Evolutionary conservation across 2,329 filamentous ascomycete genomes (phyloP), one percentile per base, ranked within the genome.

Genomic region (Hypoxylon sp.): DNA sequence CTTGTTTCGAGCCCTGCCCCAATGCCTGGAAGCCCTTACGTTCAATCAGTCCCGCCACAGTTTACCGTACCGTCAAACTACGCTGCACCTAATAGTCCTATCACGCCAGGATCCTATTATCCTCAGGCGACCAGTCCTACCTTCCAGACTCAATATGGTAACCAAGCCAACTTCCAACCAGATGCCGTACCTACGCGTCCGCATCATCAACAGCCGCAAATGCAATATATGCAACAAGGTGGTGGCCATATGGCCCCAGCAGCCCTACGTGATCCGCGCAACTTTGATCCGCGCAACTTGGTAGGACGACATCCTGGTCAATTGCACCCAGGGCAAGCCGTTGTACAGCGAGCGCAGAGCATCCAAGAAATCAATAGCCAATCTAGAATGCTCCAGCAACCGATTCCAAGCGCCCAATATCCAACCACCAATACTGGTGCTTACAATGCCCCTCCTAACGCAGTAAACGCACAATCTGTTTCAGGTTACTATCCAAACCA

Each of bases 141-240:
- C 7, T 42, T 51, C 20, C 58, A 60, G 23, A 30, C 41, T 9
- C 60, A 60, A 27, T 34, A 31, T 13, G 40, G 25, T 20, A 12
- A 30, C 12, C 21, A n/a, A n/a, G n/a, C n/a, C n/a, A n/a, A n/a
- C n/a, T n/a, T n/a, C n/a, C n/a, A n/a, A n/a, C n/a, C n/a, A n/a
- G n/a, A n/a, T n/a, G n/a, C n/a, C n/a, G n/a, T n/a, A n/a, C n/a
- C n/a, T n/a, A n/a, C n/a, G n/a, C n/a, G n/a, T 7, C 17, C 38
- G 6, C 38, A 32, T 21, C 43, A 42, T 12, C 57, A 43, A 23
- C 50, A 53, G 30, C 27, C 19, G 37, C 35, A 41, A n/a, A 9
- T 25, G 29, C 45, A 20, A 26, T 20, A 21, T 42, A 13, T 25
- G 15, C 57, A 59, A 27, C 43, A 47, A 21, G 30, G n/a, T 30